Conservation (phyloP, 2,329 filamentous ascomycete species). For the Aspergillus sergii region DNA sequence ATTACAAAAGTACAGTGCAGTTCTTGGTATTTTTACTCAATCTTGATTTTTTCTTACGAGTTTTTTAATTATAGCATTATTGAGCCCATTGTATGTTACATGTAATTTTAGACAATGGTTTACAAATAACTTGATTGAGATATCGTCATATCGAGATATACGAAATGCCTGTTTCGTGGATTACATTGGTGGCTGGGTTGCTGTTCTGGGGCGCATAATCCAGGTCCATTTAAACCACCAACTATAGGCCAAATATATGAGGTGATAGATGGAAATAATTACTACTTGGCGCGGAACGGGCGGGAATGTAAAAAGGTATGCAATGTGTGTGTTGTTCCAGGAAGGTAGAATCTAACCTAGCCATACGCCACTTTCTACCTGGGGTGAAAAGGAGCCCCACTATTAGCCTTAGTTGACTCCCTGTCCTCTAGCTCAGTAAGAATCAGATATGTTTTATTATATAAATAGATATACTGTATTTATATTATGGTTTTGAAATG, state of each 20-base stretch:
- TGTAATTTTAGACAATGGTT: not conserved
- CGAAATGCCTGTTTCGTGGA: not conserved
- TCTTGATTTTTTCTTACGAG: not conserved
- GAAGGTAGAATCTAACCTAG: not conserved
- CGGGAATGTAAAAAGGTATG: not conserved
- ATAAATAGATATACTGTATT: not conserved
- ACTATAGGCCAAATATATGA: not conserved
- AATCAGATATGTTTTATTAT: not conserved
- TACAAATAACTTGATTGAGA: not conserved
- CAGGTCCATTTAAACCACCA: not conserved
- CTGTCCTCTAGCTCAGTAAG: not conserved
- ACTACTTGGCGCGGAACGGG: not conserved
- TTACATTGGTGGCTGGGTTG: not conserved
- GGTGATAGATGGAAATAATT: not conserved
- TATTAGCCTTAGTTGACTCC: not conserved
- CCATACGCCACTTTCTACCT: not conserved
- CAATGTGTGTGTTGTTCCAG: not conserved
- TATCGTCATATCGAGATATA: not conserved
- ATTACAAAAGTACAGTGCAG: no score
- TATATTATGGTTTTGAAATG: no score
- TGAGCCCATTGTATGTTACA: not conserved
- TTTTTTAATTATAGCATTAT: not conserved
- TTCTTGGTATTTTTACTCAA: no score
- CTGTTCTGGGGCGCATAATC: not conserved
- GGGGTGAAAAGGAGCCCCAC: not conserved